Base-by-base conservation (phyloP, 192 early-diverging fungal genomes). In the Irineochytrium annulatum region DNA sequence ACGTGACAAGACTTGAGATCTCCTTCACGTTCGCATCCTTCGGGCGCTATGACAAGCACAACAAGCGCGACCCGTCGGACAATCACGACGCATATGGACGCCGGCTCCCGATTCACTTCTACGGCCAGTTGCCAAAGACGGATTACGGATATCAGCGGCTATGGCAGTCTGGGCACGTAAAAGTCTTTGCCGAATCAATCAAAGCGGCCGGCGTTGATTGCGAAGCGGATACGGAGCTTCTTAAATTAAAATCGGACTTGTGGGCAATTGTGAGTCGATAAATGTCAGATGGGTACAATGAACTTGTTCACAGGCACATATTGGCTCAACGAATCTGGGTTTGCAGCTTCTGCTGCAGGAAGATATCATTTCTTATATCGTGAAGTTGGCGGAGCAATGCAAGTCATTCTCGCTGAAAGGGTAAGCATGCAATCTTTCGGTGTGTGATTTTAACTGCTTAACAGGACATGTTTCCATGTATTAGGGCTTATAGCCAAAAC, bases 51-150 rank as follows among this genome's bases (percentile, higher is more conserved):
- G 14, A 4, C 17, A 19, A 22, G 16, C 20, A 24, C 11, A 51
- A 24, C 17, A 0, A 4, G 28, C 20, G 28, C 13, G 1, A 26
- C 22, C 0, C 28, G 49, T 22, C 20, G 20, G 49, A 51, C 13
- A 14, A 16, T 22, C n/a, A 14, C 30, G 35, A 49, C 8, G 53
- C 6, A 55, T 34, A 14, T 13, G 33, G 29, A 55, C 19, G 19
- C 14, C 33, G 30, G 53, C 68, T 77, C 1, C 84, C 81, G 3
- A 76, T 86, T 13, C 91, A 93, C 65, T 90, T 93, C 60, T 91
- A 89, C 59, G 88, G 89, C 5, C 82, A 90, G 59, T 65, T 93
- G 30, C 77, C 88, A 5, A 83, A 87, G 55, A 91, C 91, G 6
- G 69, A 73, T 17, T 82, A 90, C 75, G 90, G 91, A 14, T 86